A percentile compares a stretch with the other conserved stretches of the same genome.
Conservation (phyloP, 2,329 filamentous ascomycete genomes). For the Alternaria ethzedia region DNA sequence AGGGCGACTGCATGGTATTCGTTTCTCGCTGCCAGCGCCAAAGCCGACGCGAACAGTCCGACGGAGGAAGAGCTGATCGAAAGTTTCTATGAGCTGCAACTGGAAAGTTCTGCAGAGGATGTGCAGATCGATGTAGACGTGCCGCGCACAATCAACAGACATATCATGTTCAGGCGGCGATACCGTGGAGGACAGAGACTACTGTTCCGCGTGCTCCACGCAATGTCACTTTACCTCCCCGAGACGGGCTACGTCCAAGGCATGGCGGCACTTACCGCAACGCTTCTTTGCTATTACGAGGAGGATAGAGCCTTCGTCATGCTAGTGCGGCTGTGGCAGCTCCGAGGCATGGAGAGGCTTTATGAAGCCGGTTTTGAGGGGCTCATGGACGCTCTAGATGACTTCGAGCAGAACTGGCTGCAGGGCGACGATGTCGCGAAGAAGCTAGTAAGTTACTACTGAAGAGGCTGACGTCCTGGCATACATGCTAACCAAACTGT, state of each 20-base stretch:
- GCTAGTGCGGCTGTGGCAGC: conserved; percentile 91
- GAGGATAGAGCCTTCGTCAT: conserved; percentile 95
- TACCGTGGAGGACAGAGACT: conserved; percentile 90
- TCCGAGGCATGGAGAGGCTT: conserved; percentile 82
- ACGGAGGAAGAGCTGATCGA: conserved; percentile 75
- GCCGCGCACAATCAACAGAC: conserved; percentile 88
- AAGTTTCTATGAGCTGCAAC: conserved; percentile 74
- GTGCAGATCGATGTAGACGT: conserved; percentile 98
- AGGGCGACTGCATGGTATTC: conserved; percentile 92
- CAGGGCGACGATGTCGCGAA: conserved; percentile 75
- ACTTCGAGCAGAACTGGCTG: conserved; percentile 87
- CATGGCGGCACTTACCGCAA: conserved; percentile 93
- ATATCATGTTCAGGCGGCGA: conserved; percentile 94
- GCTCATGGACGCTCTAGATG: conserved; percentile 81
- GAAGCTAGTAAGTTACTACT: conserved; percentile 69
- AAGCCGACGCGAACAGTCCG: conserved; percentile 65
- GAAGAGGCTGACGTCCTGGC: not conserved
- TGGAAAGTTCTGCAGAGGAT: conserved; percentile 81
- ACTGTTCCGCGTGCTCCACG: conserved; percentile 90
- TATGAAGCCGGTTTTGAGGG: conserved; percentile 86
- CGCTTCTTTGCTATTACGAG: conserved; percentile 93
- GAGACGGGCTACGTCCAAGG: conserved; percentile 96
- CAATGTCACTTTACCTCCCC: conserved; percentile 88
- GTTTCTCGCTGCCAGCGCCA: conserved; percentile 81
- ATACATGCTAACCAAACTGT: conserved; percentile 23